Percentiles rank a stretch among this genome's conserved stretches.
phyloP scores from a whole-genome alignment of 768 basidiomycete species.

The Leccinum variicolor region DNA sequence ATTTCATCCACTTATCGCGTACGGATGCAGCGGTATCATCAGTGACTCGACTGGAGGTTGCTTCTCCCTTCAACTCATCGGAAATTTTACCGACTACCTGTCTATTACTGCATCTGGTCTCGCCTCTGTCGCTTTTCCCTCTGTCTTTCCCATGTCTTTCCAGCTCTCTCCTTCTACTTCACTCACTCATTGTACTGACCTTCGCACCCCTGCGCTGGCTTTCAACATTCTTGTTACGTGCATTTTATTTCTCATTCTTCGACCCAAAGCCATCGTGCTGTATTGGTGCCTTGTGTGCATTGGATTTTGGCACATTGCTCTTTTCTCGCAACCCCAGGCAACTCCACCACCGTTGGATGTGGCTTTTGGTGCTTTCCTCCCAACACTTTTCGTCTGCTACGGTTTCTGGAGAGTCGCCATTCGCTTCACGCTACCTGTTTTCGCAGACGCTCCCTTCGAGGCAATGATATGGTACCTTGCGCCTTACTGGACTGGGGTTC shows the following conservation, averaged over 20 bases:
- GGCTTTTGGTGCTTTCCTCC: slow-evolving; percentile 78
- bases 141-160: slow-evolving; percentile 70
- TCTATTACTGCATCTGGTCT: slow-evolving; percentile 60
- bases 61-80: slow-evolving; percentile 61
- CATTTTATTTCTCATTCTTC: slow-evolving; percentile 67
- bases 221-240: slow-evolving; percentile 70
- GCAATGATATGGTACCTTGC: slow-evolving; percentile 69
- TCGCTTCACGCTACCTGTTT: slow-evolving; percentile 71
- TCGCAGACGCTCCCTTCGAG: slow-evolving; percentile 67
- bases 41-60: slow-evolving; percentile 73
- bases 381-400: slow-evolving; percentile 73
- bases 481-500: slow-evolving; percentile 75
- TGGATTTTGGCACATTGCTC: slow-evolving; percentile 80
- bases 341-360: slow-evolving; percentile 65
- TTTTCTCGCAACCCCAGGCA: slow-evolving; percentile 72
- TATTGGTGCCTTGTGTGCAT: slow-evolving; percentile 81
- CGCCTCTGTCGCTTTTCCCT: slow-evolving; percentile 68
- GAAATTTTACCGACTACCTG: slow-evolving; percentile 68
- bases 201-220: slow-evolving; percentile 64
- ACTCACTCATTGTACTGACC: slow-evolving; percentile 65
- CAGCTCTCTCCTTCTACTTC: slow-evolving; percentile 47
- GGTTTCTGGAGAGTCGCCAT: slow-evolving; percentile 76
- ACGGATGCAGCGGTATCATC: slow-evolving; percentile 53
- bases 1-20: slow-evolving; percentile 6
- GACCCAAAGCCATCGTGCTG: slow-evolving; percentile 62